phyloP scores from a whole-genome alignment of 176 grass and related monocot genomes.

The Triticum urartu region DNA sequence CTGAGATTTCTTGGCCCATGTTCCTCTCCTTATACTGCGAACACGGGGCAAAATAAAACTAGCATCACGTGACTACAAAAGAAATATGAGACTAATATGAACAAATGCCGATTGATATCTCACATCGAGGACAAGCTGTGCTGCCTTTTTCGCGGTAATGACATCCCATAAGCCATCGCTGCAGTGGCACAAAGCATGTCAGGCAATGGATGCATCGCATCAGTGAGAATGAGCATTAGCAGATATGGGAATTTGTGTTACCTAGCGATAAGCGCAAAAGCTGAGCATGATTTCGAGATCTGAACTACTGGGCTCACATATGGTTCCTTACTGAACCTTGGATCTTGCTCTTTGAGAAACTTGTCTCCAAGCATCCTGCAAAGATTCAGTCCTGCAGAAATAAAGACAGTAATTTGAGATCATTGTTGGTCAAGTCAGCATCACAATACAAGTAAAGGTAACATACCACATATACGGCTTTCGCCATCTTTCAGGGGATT shows the following conservation, averaged over 20 bases:
- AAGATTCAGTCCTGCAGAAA: constrained; percentile 63
- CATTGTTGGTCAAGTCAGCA: neutral
- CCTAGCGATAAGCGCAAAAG: constrained; percentile 74
- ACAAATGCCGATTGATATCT: constrained; percentile 3
- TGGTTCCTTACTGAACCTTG: constrained; percentile 71
- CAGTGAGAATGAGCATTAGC: neutral
- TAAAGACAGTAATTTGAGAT: constrained; percentile 6
- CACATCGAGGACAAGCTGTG: constrained; percentile 57
- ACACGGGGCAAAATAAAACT: neutral
- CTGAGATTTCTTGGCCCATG: constrained; percentile 23
- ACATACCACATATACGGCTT: constrained; percentile 63
- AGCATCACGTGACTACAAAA: neutral
- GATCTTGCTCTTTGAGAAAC: constrained; percentile 74
- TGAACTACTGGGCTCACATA: constrained; percentile 54
- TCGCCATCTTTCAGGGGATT: constrained; percentile 67
- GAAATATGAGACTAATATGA: neutral
- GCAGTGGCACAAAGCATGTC: constrained; percentile 1
- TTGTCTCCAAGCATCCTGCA: constrained; percentile 74
- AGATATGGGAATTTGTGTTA: constrained; percentile 22
- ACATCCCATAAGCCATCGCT: constrained; percentile 87
- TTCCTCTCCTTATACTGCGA: constrained; percentile 52
- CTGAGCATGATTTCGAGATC: constrained; percentile 45
- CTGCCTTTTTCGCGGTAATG: constrained; percentile 46
- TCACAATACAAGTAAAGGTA: neutral
- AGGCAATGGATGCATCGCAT: neutral